These are phyloP conservation scores for Deinandra increscens DNA, from an alignment of 129 eudicot species.

Conservation along the genomic window DNA sequence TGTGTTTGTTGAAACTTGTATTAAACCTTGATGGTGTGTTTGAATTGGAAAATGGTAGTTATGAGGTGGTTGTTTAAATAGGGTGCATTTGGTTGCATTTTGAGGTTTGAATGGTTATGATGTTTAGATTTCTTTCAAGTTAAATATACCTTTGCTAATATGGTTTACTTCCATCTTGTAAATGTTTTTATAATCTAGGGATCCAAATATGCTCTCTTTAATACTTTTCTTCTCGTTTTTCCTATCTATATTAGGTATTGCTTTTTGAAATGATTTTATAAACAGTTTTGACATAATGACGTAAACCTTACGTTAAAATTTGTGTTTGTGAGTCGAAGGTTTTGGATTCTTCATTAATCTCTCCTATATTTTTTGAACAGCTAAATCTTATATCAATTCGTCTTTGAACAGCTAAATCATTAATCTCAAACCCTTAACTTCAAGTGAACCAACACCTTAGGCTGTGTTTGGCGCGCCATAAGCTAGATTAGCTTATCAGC, in stretches of 20 bases:
- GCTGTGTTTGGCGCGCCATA: too few species aligned
- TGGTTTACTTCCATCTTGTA: not conserved
- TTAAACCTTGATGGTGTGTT: not conserved
- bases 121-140: conserved; percentile 16
- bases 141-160: conserved; percentile 26
- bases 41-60: not conserved
- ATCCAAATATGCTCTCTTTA: conserved; percentile 8
- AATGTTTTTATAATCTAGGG: not conserved
- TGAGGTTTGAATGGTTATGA: conserved; percentile 16
- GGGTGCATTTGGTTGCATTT: conserved; percentile 12
- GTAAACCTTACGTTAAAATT: too few species aligned
- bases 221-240: conserved; percentile 11
- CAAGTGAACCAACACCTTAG: too few species aligned
- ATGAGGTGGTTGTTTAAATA: conserved; percentile 9
- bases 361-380: too few species aligned
- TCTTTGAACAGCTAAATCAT: too few species aligned
- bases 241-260: not conserved
- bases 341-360: not conserved
- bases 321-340: not conserved
- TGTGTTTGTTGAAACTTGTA: not conserved
- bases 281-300: too few species aligned
- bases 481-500: too few species aligned
- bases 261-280: too few species aligned
- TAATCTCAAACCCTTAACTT: too few species aligned
- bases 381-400: too few species aligned